Base-by-base conservation (phyloP, 345 rosid genomes). In the Moringa oleifera region DNA sequence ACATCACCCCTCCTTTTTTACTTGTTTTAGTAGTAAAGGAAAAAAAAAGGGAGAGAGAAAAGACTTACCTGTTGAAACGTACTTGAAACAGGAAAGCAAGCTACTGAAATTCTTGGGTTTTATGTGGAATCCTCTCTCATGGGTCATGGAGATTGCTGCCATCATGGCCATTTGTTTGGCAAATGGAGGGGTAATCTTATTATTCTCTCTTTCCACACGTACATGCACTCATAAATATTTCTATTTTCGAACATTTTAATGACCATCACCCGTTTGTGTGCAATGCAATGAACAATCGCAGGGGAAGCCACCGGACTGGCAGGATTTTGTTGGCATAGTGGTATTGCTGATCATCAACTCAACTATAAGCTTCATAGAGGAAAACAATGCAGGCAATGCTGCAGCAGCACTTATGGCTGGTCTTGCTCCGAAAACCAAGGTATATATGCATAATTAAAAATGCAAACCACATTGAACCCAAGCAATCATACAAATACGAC, bases 61-160 rank as follows among this genome's bases (percentile, higher is more conserved):
- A 33, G 12, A 41, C 17, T 41, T 41, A 41, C 1, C 13, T 7
- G 12, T 41, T 41, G 47, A 41, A 15, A 41, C 33, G 8, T 5
- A 41, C 47, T 41, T 41, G 20, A 51, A 66, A 79, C 83, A 84
- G 89, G 96, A 89, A 58, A 86, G 68, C 75, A 89, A 89, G 78
- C 0, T 89, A 57, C 68, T 86, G 65, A 89, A 84, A 64, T 89
- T 89, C 70, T 74, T 89, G 72, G 91, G 96, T 20, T 89, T 89
- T 77, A 89, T 89, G 94, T 89, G 96, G 96, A 89, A 89, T 62
- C 91, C 96, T 0, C 96, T 86, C 46, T 89, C 96, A 4, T 89
- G 96, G 96, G 96, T 89, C 64, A 89, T 89, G 93, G 96, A 89
- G 81, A 55, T 75, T 20, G 96, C 96, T 57, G 96, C 96, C 50